phyloP scores from a whole-genome alignment of 257 asterid species.

The Asclepias syriaca region DNA sequence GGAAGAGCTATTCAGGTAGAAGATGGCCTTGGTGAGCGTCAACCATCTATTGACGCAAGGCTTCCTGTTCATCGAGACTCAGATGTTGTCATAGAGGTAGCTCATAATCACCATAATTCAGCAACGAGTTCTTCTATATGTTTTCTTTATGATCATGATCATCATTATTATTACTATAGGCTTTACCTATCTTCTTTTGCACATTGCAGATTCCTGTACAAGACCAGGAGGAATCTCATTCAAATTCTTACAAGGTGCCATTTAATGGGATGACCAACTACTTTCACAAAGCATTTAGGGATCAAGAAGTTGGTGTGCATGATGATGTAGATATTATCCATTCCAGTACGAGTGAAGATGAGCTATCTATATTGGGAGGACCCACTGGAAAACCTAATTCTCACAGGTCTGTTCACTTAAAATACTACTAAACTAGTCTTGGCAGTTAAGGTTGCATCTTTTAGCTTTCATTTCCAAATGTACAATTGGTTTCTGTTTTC shows the following conservation, averaged over 20 bases:
- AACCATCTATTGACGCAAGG: slow-evolving; percentile 23
- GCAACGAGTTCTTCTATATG: neutral
- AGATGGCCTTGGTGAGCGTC: slow-evolving; percentile 26
- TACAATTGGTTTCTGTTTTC: neutral
- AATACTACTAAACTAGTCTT: neutral
- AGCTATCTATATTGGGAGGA: slow-evolving; percentile 21
- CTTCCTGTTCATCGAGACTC: slow-evolving; percentile 27
- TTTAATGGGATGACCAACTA: slow-evolving; percentile 13
- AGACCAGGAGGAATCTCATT: slow-evolving; percentile 25
- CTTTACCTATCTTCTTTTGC: neutral
- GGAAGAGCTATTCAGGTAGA: slow-evolving; percentile 33
- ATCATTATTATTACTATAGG: neutral
- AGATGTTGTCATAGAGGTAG: slow-evolving; percentile 34
- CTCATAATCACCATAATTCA: neutral
- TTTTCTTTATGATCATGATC: neutral
- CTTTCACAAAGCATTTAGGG: slow-evolving; percentile 17
- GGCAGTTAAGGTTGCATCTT: neutral
- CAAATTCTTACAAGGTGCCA: slow-evolving; percentile 22
- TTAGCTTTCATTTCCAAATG: neutral
- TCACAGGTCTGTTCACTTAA: slow-evolving; percentile 31
- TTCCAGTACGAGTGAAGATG: slow-evolving; percentile 30
- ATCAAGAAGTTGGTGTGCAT: slow-evolving; percentile 20
- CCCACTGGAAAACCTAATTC: slow-evolving; percentile 17
- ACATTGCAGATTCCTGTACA: slow-evolving; percentile 30
- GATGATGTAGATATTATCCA: slow-evolving; percentile 21